Conservation (phyloP, 1,284 basidiomycete species). For the Leccinum solheimii region DNA sequence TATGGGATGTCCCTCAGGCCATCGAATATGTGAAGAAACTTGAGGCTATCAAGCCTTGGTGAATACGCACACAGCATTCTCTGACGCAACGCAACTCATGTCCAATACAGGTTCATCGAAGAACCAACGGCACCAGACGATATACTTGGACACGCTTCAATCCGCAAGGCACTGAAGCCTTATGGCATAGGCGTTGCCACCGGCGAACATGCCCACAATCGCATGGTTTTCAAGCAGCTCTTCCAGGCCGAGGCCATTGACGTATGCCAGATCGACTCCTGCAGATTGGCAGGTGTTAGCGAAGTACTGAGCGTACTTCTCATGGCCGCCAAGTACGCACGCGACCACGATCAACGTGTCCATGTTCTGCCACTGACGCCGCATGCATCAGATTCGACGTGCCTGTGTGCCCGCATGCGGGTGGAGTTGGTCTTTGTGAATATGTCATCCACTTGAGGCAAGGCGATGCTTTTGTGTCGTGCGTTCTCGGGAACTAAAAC, state of each 20-base stretch:
- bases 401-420: slow-evolving; percentile 92
- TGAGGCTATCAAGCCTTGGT: slow-evolving; percentile 88
- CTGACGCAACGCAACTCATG: slow-evolving; percentile 1
- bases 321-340: slow-evolving; percentile 83
- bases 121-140: slow-evolving; percentile 95
- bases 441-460: slow-evolving; percentile 85
- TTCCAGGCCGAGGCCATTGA: slow-evolving; percentile 87
- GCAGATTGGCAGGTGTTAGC: slow-evolving; percentile 89
- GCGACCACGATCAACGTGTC: slow-evolving; percentile 1
- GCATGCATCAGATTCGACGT: slow-evolving; percentile 64
- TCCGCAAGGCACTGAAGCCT: slow-evolving; percentile 79
- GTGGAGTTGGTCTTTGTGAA: slow-evolving; percentile 93
- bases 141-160: slow-evolving; percentile 80
- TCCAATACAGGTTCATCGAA: slow-evolving; percentile 78
- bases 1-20: slow-evolving; percentile 93
- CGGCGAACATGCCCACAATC: slow-evolving; percentile 94
- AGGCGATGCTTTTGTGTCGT: slow-evolving; percentile 11
- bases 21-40: slow-evolving; percentile 89
- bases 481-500: not conserved
- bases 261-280: slow-evolving; percentile 95
- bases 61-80: slow-evolving; percentile 14
- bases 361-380: slow-evolving; percentile 14
- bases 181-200: slow-evolving; percentile 92
- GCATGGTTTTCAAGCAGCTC: slow-evolving; percentile 97
- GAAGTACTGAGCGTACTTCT: slow-evolving; percentile 92